Conservation (phyloP, 2,329 filamentous ascomycete genomes). For the Alternaria angustiovoidea region DNA sequence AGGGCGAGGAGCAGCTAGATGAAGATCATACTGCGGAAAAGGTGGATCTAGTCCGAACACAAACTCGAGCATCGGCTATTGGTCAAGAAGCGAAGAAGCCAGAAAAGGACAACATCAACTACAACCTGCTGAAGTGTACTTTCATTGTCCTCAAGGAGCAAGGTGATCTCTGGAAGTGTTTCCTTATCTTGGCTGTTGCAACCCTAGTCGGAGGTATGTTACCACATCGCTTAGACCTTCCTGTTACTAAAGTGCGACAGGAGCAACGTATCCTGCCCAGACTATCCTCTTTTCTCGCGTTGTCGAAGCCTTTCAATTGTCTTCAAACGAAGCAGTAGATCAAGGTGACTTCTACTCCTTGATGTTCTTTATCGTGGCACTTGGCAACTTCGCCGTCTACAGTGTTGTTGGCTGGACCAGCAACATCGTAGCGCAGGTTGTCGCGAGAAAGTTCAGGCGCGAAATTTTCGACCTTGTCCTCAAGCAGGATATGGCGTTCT, state of each 20-base stretch:
- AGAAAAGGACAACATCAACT: conserved; percentile 37
- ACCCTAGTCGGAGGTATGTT: conserved; percentile 42
- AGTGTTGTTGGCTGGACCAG: conserved; percentile 56
- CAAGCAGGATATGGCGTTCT: conserved; percentile 91
- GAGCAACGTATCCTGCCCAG: conserved; percentile 58
- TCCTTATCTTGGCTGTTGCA: conserved; percentile 37
- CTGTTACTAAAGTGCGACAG: conserved; percentile 29
- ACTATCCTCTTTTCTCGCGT: conserved; percentile 61
- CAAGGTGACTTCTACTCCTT: conserved; percentile 61
- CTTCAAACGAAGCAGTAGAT: conserved; percentile 48
- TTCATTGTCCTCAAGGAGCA: conserved; percentile 42
- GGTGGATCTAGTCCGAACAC: conserved; percentile 35
- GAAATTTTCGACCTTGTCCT: conserved; percentile 85
- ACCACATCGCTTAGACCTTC: neutral
- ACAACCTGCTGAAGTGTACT: conserved; percentile 38
- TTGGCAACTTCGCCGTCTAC: conserved; percentile 57
- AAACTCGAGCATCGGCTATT: conserved; percentile 38
- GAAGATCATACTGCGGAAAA: conserved; percentile 30
- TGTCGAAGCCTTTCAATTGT: conserved; percentile 58
- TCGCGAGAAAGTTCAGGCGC: conserved; percentile 44
- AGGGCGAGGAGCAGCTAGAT: conserved; percentile 25
- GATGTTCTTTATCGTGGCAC: conserved; percentile 65
- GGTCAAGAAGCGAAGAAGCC: conserved; percentile 29
- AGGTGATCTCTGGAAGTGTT: conserved; percentile 50
- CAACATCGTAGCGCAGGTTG: conserved; percentile 55